These are phyloP conservation scores for Cystoderma amianthinum DNA, from an alignment of 768 basidiomycete species.

Conservation along the genomic window DNA sequence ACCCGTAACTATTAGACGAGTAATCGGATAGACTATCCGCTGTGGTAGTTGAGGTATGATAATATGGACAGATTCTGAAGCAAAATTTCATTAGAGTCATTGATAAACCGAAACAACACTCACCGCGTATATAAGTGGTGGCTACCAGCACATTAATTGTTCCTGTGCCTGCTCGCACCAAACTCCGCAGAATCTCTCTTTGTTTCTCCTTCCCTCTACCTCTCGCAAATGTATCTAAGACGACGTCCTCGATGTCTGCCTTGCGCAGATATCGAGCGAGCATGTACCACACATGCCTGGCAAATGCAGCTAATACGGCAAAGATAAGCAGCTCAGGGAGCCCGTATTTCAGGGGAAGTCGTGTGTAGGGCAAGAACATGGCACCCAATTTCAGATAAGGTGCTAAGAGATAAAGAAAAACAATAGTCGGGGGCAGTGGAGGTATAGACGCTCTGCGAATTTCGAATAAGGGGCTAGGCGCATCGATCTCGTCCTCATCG, in stretches of 20 bases:
- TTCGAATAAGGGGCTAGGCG: slow-evolving; percentile 39
- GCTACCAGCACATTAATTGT: slow-evolving; percentile 43
- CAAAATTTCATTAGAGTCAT: slow-evolving; percentile 1
- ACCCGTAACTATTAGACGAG: slow-evolving; percentile 33
- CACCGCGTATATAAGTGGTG: slow-evolving; percentile 61
- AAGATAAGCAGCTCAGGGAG: slow-evolving; percentile 45
- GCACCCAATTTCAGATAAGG: slow-evolving; percentile 71
- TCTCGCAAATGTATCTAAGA: slow-evolving; percentile 54
- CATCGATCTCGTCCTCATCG: slow-evolving; percentile 40
- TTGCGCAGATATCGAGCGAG: slow-evolving; percentile 66
- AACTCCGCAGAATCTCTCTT: slow-evolving; percentile 33
- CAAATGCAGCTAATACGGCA: slow-evolving; percentile 51
- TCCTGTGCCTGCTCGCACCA: slow-evolving; percentile 38
- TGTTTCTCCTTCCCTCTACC: slow-evolving; percentile 44
- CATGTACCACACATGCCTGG: slow-evolving; percentile 71
- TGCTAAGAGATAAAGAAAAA: slow-evolving; percentile 64
- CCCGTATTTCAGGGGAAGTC: slow-evolving; percentile 39
- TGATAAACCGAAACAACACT: slow-evolving; percentile 16
- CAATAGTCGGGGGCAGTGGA: slow-evolving; percentile 47
- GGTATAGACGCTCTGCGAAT: slow-evolving; percentile 33
- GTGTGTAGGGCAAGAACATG: slow-evolving; percentile 46
- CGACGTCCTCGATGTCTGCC: slow-evolving; percentile 58
- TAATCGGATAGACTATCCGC: slow-evolving; percentile 13
- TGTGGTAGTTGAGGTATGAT: slow-evolving; percentile 38
- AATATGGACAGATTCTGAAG: slow-evolving; percentile 50